A percentile compares a stretch with the other conserved stretches of the same genome.
These are phyloP conservation scores for Salix dunnii DNA, from an alignment of 345 rosid genomes.

Conservation along the genomic window DNA sequence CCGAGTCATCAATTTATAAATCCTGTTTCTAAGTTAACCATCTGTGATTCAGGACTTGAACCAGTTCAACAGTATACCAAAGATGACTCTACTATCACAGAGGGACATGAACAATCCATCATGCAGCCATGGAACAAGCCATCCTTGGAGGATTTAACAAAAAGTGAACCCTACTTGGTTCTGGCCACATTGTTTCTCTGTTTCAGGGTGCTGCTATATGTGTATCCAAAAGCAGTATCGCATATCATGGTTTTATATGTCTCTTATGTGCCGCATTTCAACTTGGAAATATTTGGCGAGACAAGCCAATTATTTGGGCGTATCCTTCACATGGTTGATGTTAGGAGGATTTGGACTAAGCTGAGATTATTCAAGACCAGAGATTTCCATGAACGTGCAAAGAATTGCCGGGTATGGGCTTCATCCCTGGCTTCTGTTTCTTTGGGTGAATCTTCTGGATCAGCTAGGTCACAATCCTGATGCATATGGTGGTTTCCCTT, in stretches of 20 bases:
- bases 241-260: conserved; percentile 57
- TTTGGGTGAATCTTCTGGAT: conserved; percentile 67
- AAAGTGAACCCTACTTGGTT: conserved; percentile 59
- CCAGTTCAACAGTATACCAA: conserved; percentile 49
- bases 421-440: conserved; percentile 88
- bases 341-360: conserved; percentile 78
- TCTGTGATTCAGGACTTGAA: conserved; percentile 50
- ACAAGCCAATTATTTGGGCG: conserved; percentile 69
- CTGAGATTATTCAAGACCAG: conserved; percentile 68
- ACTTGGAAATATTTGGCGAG: conserved; percentile 84
- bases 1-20: background rate
- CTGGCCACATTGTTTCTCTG: conserved; percentile 49
- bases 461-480: conserved; percentile 41
- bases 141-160: conserved; percentile 40
- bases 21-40: background rate
- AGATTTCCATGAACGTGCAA: conserved; percentile 72
- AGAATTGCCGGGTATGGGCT: conserved; percentile 82
- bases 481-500: background rate
- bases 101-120: conserved; percentile 16
- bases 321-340: conserved; percentile 63
- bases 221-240: conserved; percentile 45
- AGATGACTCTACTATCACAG: conserved; percentile 31
- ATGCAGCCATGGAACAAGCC: conserved; percentile 31
- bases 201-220: conserved; percentile 41
- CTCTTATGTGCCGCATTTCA: conserved; percentile 54